phyloP scores from a whole-genome alignment of 169 alveolate genomes.

The Plasmodium adleri region DNA sequence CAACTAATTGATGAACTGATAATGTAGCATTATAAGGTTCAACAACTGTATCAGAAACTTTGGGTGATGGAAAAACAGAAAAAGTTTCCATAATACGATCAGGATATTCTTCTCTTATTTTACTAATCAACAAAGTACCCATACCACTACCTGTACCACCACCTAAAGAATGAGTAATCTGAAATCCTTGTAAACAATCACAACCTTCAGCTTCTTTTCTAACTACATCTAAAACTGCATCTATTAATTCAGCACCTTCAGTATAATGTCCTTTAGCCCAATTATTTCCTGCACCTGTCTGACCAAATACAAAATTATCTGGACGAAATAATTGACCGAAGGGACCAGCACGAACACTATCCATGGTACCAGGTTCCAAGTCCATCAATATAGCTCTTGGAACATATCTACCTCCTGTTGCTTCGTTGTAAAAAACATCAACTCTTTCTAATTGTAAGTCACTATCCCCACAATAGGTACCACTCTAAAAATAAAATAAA shows the following conservation, averaged over 20 bases:
- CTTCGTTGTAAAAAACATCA: slow-evolving; percentile 97
- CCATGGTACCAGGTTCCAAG: slow-evolving; percentile 99
- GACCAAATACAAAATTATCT: slow-evolving; percentile 99
- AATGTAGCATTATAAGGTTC: slow-evolving; percentile 99
- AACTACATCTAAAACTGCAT: slow-evolving; percentile 98
- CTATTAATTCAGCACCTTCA: slow-evolving; percentile 99
- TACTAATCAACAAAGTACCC: slow-evolving; percentile 98
- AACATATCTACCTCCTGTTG: slow-evolving; percentile 98
- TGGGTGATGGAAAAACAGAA: slow-evolving; percentile 99
- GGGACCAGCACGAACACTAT: slow-evolving; percentile 98
- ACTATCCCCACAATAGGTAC: slow-evolving; percentile 98
- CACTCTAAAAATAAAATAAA: slow-evolving; percentile 85
- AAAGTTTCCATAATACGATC: slow-evolving; percentile 99
- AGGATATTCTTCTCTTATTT: slow-evolving; percentile 98
- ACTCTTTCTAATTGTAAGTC: slow-evolving; percentile 97
- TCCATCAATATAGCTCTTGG: slow-evolving; percentile 99
- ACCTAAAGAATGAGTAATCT: slow-evolving; percentile 98
- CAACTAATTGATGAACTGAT: slow-evolving; percentile 98
- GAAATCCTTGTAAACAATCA: slow-evolving; percentile 99
- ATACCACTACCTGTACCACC: slow-evolving; percentile 99
- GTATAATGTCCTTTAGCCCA: slow-evolving; percentile 99
- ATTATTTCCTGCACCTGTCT: slow-evolving; percentile 99
- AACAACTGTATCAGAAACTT: slow-evolving; percentile 99
- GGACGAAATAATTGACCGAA: slow-evolving; percentile 98
- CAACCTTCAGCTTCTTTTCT: slow-evolving; percentile 99